phyloP scores from a whole-genome alignment of 2,329 filamentous ascomycete genomes.

The Didymella glomerata region DNA sequence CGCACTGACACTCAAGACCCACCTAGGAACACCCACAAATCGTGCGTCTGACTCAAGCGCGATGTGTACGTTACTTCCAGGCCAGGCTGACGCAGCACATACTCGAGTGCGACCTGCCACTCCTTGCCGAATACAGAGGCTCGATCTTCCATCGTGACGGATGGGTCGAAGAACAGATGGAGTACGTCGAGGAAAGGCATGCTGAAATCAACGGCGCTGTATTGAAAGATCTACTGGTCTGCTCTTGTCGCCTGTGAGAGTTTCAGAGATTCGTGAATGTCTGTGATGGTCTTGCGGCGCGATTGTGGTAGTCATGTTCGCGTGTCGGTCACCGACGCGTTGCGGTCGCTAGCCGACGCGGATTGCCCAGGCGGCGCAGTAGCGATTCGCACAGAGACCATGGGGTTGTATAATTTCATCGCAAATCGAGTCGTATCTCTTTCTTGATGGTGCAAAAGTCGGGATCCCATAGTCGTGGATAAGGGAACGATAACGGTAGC shows the following conservation, averaged over 20 bases:
- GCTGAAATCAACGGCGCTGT: background rate
- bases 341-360: conserved; percentile 4
- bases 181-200: conserved; percentile 14
- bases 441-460: background rate
- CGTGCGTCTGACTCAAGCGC: background rate
- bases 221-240: background rate
- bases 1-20: background rate
- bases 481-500: background rate
- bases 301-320: background rate
- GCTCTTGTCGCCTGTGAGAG: background rate
- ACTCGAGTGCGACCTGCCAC: conserved; percentile 14
- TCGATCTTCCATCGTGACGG: background rate
- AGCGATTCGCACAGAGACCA: background rate
- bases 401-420: background rate
- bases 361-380: conserved; percentile 1
- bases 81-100: conserved; percentile 2
- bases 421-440: background rate
- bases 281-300: background rate
- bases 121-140: conserved; percentile 4
- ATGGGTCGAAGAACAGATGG: conserved; percentile 1
- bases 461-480: background rate
- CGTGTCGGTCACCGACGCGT: conserved; percentile 8
- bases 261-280: background rate
- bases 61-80: background rate
- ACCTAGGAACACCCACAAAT: conserved; percentile 9